Conservation (phyloP, 805 yeast genomes). For the Metschnikowia santaceciliae region DNA sequence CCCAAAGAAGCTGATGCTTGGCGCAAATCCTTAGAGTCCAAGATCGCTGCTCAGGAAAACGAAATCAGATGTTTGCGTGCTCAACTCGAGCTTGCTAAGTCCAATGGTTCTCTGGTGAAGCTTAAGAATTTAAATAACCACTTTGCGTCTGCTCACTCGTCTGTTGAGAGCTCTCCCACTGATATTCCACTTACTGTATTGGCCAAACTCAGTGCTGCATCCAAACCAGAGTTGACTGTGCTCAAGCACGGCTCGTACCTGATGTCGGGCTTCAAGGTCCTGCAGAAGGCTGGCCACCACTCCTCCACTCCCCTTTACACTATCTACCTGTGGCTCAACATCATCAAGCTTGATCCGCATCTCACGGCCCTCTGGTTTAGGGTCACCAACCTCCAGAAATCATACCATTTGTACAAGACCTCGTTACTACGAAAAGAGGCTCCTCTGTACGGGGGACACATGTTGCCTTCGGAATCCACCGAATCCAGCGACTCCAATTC, state of each 20-base stretch:
- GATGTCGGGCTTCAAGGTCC: conserved; percentile 9
- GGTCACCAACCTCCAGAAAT: conserved; percentile 38
- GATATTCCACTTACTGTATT: conserved; percentile 17
- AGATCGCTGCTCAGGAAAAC: conserved; percentile 6
- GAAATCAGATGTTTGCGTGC: conserved; percentile 14
- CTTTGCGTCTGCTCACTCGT: background rate
- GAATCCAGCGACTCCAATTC: conserved; percentile 11
- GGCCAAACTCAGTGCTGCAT: conserved; percentile 20
- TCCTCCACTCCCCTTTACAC: conserved; percentile 13
- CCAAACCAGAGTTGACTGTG: conserved; percentile 11
- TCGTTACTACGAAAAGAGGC: conserved; percentile 11
- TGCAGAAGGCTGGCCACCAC: background rate
- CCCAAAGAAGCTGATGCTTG: background rate
- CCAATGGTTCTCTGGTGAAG: background rate
- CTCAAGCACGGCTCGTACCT: conserved; percentile 17
- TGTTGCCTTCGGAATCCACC: background rate
- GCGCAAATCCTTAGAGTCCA: conserved; percentile 5
- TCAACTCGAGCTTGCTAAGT: conserved; percentile 4
- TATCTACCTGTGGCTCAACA: conserved; percentile 37
- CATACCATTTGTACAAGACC: conserved; percentile 36
- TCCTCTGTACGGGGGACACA: background rate
- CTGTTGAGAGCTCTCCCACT: background rate
- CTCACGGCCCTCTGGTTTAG: conserved; percentile 39
- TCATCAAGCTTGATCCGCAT: conserved; percentile 37
- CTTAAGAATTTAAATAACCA: background rate